Percentiles rank a stretch among this genome's conserved stretches.
Evolutionary conservation across 495 filamentous ascomycete species (phyloP).

Genomic region (Trichoderma virens): DNA sequence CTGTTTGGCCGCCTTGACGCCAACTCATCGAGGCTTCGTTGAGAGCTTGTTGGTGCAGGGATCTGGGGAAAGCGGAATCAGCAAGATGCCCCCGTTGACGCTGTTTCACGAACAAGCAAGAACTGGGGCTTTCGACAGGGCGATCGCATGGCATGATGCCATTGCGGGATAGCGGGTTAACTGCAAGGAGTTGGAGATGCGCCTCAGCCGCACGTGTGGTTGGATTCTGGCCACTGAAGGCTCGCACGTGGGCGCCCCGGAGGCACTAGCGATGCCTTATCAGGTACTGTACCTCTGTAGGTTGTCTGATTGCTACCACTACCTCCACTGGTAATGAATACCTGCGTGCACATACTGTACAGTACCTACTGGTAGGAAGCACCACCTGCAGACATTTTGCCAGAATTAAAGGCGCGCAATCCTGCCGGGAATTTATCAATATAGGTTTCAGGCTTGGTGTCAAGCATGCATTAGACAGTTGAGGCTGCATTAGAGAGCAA

Average conservation of each 20-base stretch:
- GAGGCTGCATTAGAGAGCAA: not conserved
- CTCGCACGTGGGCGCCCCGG: conserved; percentile 2
- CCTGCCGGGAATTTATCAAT: not conserved
- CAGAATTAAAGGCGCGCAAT: not conserved
- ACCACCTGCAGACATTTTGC: not conserved
- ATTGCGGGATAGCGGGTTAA: not conserved
- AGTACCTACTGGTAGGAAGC: not conserved
- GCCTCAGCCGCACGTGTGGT: conserved; percentile 2
- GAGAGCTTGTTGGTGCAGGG: too few relatives aligned
- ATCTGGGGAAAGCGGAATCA: not conserved
- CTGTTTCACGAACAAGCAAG: not conserved
- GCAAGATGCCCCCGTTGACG: not conserved
- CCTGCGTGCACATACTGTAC: too few relatives aligned
- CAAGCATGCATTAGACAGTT: not conserved
- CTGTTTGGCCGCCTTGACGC: too few relatives aligned
- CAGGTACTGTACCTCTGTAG: too few relatives aligned
- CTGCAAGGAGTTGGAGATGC: not conserved
- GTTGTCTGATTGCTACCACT: too few relatives aligned
- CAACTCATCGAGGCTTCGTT: too few relatives aligned
- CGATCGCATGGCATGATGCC: not conserved
- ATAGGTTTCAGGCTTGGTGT: conserved; percentile 8
- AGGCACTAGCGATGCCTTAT: too few relatives aligned
- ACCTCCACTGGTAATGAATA: too few relatives aligned
- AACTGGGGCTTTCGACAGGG: not conserved
- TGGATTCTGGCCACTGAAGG: not conserved